Evolutionary conservation across 129 eudicot genomes (phyloP).

Genomic region (Artemisia argyi): DNA sequence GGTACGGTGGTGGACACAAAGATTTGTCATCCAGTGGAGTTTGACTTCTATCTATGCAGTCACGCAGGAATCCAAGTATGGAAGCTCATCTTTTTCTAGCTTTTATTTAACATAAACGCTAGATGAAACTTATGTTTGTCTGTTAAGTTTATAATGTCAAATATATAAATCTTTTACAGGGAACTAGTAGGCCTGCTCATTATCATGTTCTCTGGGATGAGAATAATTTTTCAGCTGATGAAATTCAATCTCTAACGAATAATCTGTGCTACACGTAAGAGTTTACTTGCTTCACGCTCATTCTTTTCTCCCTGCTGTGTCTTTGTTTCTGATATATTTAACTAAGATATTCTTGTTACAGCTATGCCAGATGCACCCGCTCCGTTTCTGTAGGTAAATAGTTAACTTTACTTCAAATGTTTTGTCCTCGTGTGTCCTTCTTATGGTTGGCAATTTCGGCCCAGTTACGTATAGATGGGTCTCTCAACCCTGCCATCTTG

Average conservation of each 20-base stretch:
- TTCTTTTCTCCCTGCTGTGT: not conserved
- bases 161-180: conserved; percentile 38
- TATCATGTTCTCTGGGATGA: conserved; percentile 95
- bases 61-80: conserved; percentile 84
- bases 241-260: conserved; percentile 73
- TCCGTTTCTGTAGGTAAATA: conserved; percentile 87
- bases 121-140: not conserved
- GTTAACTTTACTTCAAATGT: not conserved
- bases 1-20: conserved; percentile 91
- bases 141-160: not conserved
- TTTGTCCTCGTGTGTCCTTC: not conserved
- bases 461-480: no score
- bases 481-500: no score
- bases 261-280: conserved; percentile 91
- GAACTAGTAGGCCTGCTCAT: conserved; percentile 95
- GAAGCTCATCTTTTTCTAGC: not conserved
- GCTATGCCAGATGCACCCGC: conserved; percentile 95
- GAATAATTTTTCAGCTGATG: conserved; percentile 82
- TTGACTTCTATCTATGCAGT: conserved; percentile 87
- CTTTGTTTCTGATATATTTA: conserved; percentile 14
- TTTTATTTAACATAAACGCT: not conserved
- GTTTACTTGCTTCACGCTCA: not conserved
- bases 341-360: conserved; percentile 20
- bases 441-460: no score
- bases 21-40: conserved; percentile 92